Conservation (phyloP, 108 stramenopile species). For the Nitzschia sp. region DNA sequence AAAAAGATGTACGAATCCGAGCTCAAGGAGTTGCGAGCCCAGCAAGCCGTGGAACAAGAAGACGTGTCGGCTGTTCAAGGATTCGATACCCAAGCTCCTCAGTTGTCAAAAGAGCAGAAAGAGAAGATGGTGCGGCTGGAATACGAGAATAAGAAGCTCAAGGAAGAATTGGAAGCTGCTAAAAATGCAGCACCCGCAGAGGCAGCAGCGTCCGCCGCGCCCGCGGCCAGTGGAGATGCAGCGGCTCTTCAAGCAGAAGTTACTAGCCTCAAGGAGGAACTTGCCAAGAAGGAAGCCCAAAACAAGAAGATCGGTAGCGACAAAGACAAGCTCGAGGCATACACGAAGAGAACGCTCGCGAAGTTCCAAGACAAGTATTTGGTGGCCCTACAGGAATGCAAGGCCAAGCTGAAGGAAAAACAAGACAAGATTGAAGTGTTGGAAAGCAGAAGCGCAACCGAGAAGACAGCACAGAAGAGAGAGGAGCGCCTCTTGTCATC, state of each 20-base stretch:
- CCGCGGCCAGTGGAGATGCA: slow-evolving; percentile 8
- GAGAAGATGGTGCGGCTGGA: slow-evolving; percentile 78
- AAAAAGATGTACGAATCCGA: slow-evolving; percentile 85
- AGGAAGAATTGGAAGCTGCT: slow-evolving; percentile 49
- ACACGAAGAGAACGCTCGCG: slow-evolving; percentile 90
- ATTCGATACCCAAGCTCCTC: slow-evolving; percentile 23
- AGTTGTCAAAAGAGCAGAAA: slow-evolving; percentile 29
- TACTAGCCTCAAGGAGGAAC: slow-evolving; percentile 53
- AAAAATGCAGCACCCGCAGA: slow-evolving; percentile 26
- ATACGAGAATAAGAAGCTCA: slow-evolving; percentile 71
- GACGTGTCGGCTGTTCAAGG: slow-evolving; percentile 47
- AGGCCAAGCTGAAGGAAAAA: slow-evolving; percentile 90
- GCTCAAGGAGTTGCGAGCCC: slow-evolving; percentile 69
- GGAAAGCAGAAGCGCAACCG: slow-evolving; percentile 73
- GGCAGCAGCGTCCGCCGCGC: slow-evolving; percentile 11
- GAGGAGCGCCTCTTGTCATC: slow-evolving; percentile 89
- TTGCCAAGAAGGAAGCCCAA: slow-evolving; percentile 70
- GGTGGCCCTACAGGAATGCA: slow-evolving; percentile 89
- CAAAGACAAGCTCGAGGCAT: slow-evolving; percentile 92
- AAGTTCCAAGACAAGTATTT: slow-evolving; percentile 96
- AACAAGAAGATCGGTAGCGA: slow-evolving; percentile 81
- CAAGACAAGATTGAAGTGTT: slow-evolving; percentile 81
- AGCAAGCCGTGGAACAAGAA: slow-evolving; percentile 55
- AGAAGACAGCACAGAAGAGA: slow-evolving; percentile 86
- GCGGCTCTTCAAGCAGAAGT: slow-evolving; percentile 19